phyloP scores from a whole-genome alignment of 2,329 filamentous ascomycete species.

The Claviceps maximensis region DNA sequence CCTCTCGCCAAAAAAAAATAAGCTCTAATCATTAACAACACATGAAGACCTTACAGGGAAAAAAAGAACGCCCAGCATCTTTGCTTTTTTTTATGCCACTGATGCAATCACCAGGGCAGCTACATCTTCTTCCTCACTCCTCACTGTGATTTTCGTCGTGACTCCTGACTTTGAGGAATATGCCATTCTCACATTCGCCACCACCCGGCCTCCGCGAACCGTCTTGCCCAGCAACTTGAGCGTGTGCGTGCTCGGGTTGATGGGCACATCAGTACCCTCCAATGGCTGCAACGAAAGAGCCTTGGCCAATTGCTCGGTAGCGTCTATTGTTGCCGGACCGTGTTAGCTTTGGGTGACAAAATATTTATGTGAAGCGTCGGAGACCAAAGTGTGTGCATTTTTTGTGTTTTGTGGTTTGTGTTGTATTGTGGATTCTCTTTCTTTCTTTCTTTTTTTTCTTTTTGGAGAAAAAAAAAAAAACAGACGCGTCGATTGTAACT shows the following conservation, averaged over 20 bases:
- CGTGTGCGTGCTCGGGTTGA: slow-evolving; percentile 81
- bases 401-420: background rate
- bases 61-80: slow-evolving; percentile 18
- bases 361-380: background rate
- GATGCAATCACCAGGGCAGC: slow-evolving; percentile 73
- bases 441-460: too few relatives aligned
- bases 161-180: slow-evolving; percentile 86
- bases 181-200: slow-evolving; percentile 81
- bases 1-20: background rate
- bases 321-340: slow-evolving; percentile 45
- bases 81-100: slow-evolving; percentile 48
- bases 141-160: slow-evolving; percentile 86
- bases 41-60: slow-evolving; percentile 11
- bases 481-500: slow-evolving; percentile 18
- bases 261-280: slow-evolving; percentile 82
- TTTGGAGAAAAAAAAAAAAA: too few relatives aligned
- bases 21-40: slow-evolving; percentile 20
- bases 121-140: slow-evolving; percentile 86
- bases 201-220: slow-evolving; percentile 77
- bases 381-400: background rate
- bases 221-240: slow-evolving; percentile 96
- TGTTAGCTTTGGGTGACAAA: slow-evolving; percentile 11
- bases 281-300: slow-evolving; percentile 82
- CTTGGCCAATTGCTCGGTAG: slow-evolving; percentile 80
- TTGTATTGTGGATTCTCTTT: too few relatives aligned